phyloP scores from a whole-genome alignment of 2,329 filamentous ascomycete genomes.

The Celoporthe dispersa region DNA sequence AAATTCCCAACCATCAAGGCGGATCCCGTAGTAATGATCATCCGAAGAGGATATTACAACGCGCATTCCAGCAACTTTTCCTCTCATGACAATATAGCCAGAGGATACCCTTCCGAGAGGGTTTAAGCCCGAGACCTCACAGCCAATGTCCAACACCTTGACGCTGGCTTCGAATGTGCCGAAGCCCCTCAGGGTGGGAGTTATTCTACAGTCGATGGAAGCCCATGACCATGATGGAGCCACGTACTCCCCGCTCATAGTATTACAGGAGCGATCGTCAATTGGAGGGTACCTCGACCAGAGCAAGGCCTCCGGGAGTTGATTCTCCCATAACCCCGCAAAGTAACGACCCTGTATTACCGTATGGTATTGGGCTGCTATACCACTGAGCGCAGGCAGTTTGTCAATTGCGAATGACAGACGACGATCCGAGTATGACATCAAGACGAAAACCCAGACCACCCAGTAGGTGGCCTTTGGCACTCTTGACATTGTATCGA shows the following conservation, averaged over 20 bases:
- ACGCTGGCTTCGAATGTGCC: background rate
- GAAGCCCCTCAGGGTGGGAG: too few species aligned
- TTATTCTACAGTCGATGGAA: constrained; percentile 1
- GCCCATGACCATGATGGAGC: constrained; percentile 20
- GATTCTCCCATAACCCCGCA: constrained; percentile 1
- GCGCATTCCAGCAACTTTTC: background rate
- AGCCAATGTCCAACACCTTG: background rate
- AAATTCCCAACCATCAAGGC: background rate
- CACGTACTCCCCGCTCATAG: background rate
- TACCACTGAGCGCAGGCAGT: constrained; percentile 1
- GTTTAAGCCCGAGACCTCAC: background rate
- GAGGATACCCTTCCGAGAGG: background rate
- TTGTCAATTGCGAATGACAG: background rate
- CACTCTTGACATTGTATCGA: too few species aligned
- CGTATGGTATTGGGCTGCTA: background rate
- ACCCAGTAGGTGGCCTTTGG: too few species aligned
- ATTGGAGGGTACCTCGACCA: background rate
- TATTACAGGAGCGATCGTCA: too few species aligned
- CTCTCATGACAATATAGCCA: background rate
- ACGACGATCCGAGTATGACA: background rate
- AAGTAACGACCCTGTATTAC: background rate
- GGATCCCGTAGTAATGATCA: too few species aligned
- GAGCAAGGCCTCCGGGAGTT: background rate
- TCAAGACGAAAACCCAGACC: background rate
- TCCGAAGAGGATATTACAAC: background rate